These are phyloP conservation scores for Neodidymelliopsis sp. DNA, from an alignment of 2,329 filamentous ascomycete species.

Conservation along the genomic window DNA sequence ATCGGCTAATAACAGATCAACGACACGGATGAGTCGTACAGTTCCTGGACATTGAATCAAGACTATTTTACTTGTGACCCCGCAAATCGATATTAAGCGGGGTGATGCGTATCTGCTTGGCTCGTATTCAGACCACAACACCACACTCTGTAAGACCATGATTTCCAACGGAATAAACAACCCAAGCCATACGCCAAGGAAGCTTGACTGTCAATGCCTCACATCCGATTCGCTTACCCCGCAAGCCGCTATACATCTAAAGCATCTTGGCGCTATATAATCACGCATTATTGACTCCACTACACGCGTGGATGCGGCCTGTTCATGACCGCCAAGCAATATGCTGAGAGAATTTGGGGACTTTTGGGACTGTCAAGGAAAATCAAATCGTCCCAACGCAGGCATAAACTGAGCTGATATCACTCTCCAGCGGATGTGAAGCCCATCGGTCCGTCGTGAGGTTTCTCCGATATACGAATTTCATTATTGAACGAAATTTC, in stretches of 20 bases:
- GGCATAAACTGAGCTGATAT: neutral
- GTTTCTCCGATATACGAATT: constrained; percentile 23
- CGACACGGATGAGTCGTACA: too few species aligned
- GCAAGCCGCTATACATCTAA: constrained; percentile 14
- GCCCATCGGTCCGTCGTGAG: constrained; percentile 27
- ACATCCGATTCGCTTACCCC: constrained; percentile 25
- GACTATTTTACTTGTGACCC: constrained; percentile 5
- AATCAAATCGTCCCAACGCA: neutral
- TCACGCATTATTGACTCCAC: constrained; percentile 24
- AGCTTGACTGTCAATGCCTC: constrained; percentile 18
- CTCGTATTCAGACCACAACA: constrained; percentile 6
- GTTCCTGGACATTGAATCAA: neutral
- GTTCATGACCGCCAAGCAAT: constrained; percentile 8
- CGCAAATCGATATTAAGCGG: constrained; percentile 26
- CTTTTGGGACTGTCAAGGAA: neutral
- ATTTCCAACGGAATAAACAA: constrained; percentile 20
- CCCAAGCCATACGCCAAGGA: constrained; percentile 22
- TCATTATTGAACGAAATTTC: neutral
- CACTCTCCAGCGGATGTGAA: constrained; percentile 26
- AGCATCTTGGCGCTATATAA: constrained; percentile 28
- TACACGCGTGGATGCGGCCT: constrained; percentile 7
- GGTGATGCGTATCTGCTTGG: constrained; percentile 16
- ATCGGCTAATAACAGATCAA: too few species aligned
- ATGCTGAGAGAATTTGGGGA: neutral
- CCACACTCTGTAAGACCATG: constrained; percentile 22